Evolutionary conservation across 768 basidiomycete genomes (phyloP), one percentile per base, ranked within the genome.

Genomic region (Cytidiella melzeri): DNA sequence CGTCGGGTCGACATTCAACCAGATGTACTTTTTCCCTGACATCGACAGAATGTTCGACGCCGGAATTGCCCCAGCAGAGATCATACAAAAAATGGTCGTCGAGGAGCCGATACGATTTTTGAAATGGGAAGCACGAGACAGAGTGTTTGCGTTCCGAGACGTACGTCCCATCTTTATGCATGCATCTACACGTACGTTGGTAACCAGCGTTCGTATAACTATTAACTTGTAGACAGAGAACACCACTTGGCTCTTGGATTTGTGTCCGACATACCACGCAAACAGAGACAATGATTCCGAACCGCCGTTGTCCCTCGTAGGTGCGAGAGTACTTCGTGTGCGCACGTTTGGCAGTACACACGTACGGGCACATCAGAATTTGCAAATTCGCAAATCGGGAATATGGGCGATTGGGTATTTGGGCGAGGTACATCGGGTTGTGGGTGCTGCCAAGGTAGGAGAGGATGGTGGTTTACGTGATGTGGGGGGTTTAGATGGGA

Each of bases 21-120:
- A 57, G 18, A 41, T 61, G n/a, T 54, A 56, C 40, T 45, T 61
- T 10, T 46, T 57, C 1, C 46, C 53, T 18, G 55, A 61, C 48
- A 56, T 59, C 24, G 47, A 44, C 1, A 50, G 55, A 3, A 41
- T 59, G n/a, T 48, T 56, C 38, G 23, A 28, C 7, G 56, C 56
- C 10, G 34, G 41, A 11, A 34, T 34, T 9, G 25, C 36, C 10
- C 47, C 50, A 20, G 21, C 23, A 2, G 53, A 59, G 7, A 42
- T 55, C 41, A 47, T 52, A 6, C 50, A 54, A 43, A 50, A 47
- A 5, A 47, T 61, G 13, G 41, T 52, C 47, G 30, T 55, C 36
- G 53, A 47, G 20, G 55, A 57, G 20, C 51, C 58, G 24, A 30
- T 61, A 4, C 51, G 53, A 1, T 56, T 57, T 21, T 11, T 61